Evolutionary conservation across 768 basidiomycete species (phyloP), one percentile per base, ranked within the genome.

Genomic region (Podaxis mareebaensis): DNA sequence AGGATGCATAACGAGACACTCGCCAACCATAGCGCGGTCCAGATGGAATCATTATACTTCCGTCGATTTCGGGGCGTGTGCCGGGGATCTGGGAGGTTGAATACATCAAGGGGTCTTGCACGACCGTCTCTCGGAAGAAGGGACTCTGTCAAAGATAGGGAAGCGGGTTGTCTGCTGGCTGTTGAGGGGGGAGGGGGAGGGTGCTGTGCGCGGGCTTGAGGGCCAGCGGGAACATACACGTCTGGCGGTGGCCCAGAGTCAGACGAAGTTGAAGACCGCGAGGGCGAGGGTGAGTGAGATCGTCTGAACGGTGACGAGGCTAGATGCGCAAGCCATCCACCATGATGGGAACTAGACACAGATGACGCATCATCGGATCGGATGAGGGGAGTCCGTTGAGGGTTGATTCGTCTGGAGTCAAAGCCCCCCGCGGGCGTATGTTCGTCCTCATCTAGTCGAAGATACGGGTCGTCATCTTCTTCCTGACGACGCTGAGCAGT

Each of bases 91-190:
- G 91, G 92, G 13, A 93, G 80, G 28, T 85, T 85, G 74, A 94
- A 94, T 38, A 88, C 83, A 73, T 90, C 87, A 20, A 86, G 68
- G 4, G 89, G 84, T 53, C 89, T 82, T 22, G 83, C 74, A 48
- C 77, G 77, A 30, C 90, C 90, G 65, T 91, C 91, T 61, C 91
- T 77, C 17, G 91, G 92, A 5, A 94, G 79, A 6, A 94, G 78
- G 3, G 92, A 92, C 69, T 92, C 85, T 3, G 90, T 92, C n/a
- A 94, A 77, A 13, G 89, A 87, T 60, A 89, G 75, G n/a, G 87
- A 85, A 39, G 82, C 76, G 28, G 83, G 77, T 56, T 79, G 72
- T 56, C 63, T 70, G 58, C 70, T 67, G 67, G 63, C 77, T 3
- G 64, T 77, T 3, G 79, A 74, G 8, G 82, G 82, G 36, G 81